Conservation (phyloP, 2,329 filamentous ascomycete genomes). For the Fusarium sp. region DNA sequence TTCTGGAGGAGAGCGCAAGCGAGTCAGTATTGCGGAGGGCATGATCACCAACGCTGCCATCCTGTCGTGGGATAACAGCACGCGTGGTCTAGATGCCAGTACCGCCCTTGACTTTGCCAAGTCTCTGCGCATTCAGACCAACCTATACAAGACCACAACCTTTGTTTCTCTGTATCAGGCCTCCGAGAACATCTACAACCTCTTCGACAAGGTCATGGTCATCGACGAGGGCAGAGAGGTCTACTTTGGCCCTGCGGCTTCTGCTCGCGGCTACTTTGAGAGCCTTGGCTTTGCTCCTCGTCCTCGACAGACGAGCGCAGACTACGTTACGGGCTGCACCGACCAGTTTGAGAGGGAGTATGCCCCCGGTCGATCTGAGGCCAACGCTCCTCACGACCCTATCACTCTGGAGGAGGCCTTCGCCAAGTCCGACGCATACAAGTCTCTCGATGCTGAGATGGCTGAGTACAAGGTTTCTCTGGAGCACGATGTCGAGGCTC, state of each 20-base stretch:
- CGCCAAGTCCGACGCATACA: conserved; percentile 69
- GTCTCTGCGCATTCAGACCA: conserved; percentile 81
- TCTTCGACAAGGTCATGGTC: conserved; percentile 86
- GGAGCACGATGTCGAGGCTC: conserved; percentile 70
- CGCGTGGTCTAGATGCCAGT: conserved; percentile 74
- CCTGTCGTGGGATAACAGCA: conserved; percentile 80
- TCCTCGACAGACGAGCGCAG: conserved; percentile 81
- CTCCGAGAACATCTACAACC: conserved; percentile 81
- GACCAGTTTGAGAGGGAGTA: conserved; percentile 87
- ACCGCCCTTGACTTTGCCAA: conserved; percentile 75
- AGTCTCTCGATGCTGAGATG: conserved; percentile 73
- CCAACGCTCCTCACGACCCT: conserved; percentile 75
- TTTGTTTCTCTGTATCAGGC: conserved; percentile 90
- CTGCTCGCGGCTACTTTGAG: conserved; percentile 81
- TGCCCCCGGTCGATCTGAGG: conserved; percentile 70
- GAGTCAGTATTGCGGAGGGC: conserved; percentile 82
- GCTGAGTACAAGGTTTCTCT: conserved; percentile 72
- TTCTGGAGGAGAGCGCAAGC: conserved; percentile 77
- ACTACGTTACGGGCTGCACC: conserved; percentile 85
- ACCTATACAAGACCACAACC: conserved; percentile 84
- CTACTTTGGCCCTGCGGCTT: conserved; percentile 75
- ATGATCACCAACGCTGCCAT: conserved; percentile 80
- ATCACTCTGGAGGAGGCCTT: conserved; percentile 77
- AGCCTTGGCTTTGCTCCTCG: conserved; percentile 78
- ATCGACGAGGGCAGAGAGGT: conserved; percentile 81